Evolutionary conservation across 2,329 filamentous ascomycete species (phyloP), one percentile per base, ranked within the genome.

Genomic region (Xylariaceae sp.): DNA sequence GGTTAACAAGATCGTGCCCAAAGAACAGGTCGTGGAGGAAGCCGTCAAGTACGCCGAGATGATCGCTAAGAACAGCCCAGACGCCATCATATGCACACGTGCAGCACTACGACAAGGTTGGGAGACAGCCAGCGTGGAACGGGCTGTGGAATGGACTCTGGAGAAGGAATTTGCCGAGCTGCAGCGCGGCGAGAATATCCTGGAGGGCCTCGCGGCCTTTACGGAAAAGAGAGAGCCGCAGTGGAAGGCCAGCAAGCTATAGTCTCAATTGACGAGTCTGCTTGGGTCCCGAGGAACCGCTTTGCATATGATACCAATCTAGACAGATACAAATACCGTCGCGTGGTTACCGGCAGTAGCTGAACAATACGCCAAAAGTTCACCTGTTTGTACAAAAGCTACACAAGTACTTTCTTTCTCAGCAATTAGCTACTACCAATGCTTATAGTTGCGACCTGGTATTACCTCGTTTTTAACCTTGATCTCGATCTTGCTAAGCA

Each of bases 11-110:
- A 58, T 62, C 38, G 60, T 62, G 12, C 56, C 60, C 16, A 55
- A 51, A 39, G 60, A 60, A 38, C 45, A 51, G 3, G 57, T 96
- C 11, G 76, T 95, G 31, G 81, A 86, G 48, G 94, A 95, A 71
- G 89, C 90, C 1, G 77, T 87, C 34, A 87, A 93, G 70, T 80
- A 94, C 22, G 90, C 84, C 38, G 88, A 93, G 62, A 80, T 57
- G 28, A 62, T 63, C 39, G 61, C 60, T 41, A 54, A 50, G 49
- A 63, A 63, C 38, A 63, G 61, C 47, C 61, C 61, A 6, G 62
- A 64, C 28, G 60, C 62, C 7, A 63, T 64, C 42, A 58, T 64
- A 38, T 63, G 60, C 53, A 62, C 62, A 12, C 57, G 62, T 31
- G 62, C 62, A 14, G 62, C 58, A 3, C 44, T 64, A 13, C 49